These are phyloP conservation scores for Ochromonas danica DNA, from an alignment of 108 stramenopile species.

Conservation along the genomic window DNA sequence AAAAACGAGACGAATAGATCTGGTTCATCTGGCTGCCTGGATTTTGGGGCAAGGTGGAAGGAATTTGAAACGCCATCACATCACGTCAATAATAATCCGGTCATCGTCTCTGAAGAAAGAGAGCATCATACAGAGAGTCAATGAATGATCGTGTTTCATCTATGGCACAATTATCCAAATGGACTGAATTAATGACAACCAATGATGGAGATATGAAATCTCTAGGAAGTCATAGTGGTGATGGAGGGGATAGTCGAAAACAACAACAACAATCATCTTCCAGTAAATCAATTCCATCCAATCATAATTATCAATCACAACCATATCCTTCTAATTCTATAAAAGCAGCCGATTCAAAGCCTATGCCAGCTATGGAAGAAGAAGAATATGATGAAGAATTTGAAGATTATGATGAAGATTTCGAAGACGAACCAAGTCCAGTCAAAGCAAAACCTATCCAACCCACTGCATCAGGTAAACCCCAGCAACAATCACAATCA, in stretches of 20 bases:
- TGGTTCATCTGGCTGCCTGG: no score
- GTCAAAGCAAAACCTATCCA: neutral
- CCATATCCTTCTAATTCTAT: neutral
- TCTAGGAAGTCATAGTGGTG: no score
- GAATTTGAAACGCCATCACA: no score
- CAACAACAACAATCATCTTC: neutral
- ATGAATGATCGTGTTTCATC: neutral
- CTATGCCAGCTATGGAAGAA: neutral
- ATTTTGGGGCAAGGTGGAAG: no score
- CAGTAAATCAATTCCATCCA: neutral
- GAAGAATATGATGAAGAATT: conserved; percentile 33
- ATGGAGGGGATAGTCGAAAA: no score
- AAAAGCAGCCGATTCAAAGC: neutral
- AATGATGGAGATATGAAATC: neutral
- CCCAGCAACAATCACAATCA: neutral
- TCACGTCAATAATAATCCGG: no score
- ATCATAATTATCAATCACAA: neutral
- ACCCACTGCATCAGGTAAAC: neutral
- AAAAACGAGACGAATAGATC: no score
- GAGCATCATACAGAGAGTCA: neutral
- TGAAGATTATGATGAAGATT: conserved; percentile 36
- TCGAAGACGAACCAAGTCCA: neutral
- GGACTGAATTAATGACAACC: neutral
- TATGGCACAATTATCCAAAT: neutral
- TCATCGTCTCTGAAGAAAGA: no score